These are phyloP conservation scores for Triglochin maritima DNA, from an alignment of 106 monocot genomes.

Conservation along the genomic window DNA sequence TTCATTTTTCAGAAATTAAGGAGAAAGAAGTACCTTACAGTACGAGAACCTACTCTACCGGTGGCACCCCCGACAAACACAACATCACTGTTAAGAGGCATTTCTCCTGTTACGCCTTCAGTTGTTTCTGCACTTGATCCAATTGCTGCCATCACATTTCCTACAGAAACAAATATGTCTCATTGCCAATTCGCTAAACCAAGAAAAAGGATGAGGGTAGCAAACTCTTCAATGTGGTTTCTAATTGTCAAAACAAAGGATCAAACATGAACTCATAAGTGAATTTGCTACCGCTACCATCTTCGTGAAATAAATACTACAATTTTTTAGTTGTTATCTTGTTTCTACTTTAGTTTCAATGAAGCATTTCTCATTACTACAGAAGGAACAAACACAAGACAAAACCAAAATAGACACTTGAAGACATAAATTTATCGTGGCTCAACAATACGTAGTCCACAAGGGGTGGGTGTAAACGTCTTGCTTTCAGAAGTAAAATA, in stretches of 20 bases:
- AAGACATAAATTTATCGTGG: too few species aligned
- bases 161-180: slow-evolving; percentile 1
- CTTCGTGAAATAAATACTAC: too few species aligned
- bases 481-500: too few species aligned
- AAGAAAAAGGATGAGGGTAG: background rate
- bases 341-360: too few species aligned
- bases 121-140: slow-evolving; percentile 7
- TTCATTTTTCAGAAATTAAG: background rate
- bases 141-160: slow-evolving; percentile 8
- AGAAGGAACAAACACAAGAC: too few species aligned
- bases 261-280: too few species aligned
- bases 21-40: slow-evolving; percentile 50
- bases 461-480: too few species aligned
- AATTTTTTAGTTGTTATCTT: too few species aligned
- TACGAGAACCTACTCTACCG: slow-evolving; percentile 84
- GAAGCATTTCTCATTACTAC: too few species aligned
- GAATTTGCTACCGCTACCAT: too few species aligned
- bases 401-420: too few species aligned
- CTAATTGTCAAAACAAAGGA: background rate
- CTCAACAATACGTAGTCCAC: too few species aligned
- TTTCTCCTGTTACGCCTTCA: slow-evolving; percentile 15
- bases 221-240: background rate
- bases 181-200: background rate
- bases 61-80: slow-evolving; percentile 89
- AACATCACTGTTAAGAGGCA: slow-evolving; percentile 23